Evolutionary conservation across 345 rosid species (phyloP).

Genomic region (Microcos paniculata): DNA sequence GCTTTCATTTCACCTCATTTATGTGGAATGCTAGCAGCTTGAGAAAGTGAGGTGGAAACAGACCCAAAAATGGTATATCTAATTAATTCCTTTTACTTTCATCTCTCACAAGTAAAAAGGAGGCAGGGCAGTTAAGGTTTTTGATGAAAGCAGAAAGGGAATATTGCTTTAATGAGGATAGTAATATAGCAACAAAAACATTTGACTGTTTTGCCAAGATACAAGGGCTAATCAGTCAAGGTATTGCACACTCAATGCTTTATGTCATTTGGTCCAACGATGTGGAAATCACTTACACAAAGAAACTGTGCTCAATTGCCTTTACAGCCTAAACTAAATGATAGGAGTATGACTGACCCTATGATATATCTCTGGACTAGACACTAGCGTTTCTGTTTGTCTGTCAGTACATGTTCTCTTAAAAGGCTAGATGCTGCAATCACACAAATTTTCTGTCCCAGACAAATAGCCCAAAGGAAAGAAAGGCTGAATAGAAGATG

Average conservation of each 20-base stretch:
- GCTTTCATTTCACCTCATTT: neutral
- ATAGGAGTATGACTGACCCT: neutral
- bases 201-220: neutral
- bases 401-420: neutral
- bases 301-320: neutral
- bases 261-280: neutral
- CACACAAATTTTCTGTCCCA: neutral
- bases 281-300: too few relatives aligned
- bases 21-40: neutral
- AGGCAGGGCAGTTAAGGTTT: neutral
- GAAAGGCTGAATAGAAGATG: neutral
- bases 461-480: neutral
- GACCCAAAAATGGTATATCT: neutral
- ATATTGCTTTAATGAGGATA: neutral
- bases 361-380: neutral
- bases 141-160: neutral
- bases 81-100: neutral
- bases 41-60: neutral
- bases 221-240: neutral
- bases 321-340: constrained; percentile 3
- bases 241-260: neutral
- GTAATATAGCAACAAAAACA: neutral
- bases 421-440: neutral
- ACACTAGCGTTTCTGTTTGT: neutral
- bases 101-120: neutral